A percentile compares a stretch with the other conserved stretches of the same genome.
phyloP scores from a whole-genome alignment of 495 filamentous ascomycete genomes.

The Xylaria sp. region DNA sequence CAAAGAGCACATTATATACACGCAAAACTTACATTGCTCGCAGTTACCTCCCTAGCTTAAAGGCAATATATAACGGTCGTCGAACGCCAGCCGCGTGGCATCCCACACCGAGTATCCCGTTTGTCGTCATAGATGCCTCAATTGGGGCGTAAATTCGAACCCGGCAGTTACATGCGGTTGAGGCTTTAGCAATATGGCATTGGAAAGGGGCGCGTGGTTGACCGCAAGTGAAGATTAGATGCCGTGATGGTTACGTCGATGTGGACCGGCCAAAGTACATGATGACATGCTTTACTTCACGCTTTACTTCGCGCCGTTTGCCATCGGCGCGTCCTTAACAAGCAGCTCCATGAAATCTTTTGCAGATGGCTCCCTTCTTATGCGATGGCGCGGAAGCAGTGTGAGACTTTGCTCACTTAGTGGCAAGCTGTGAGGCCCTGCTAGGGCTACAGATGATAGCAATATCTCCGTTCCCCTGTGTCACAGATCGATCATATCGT shows the following conservation, averaged over 20 bases:
- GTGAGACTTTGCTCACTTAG: neutral
- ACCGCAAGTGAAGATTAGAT: neutral
- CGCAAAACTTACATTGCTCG: neutral
- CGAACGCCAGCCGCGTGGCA: neutral
- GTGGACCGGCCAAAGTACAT: constrained; percentile 9
- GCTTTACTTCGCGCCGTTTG: neutral
- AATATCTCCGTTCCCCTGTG: neutral
- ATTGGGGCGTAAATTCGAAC: neutral
- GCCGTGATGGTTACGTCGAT: constrained; percentile 19
- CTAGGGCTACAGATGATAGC: neutral
- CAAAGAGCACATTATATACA: constrained; percentile 16
- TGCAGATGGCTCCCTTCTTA: neutral
- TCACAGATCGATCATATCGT: neutral
- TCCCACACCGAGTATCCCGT: neutral
- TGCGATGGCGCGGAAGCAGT: neutral
- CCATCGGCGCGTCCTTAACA: neutral
- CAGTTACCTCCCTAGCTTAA: neutral
- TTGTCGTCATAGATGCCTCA: constrained; percentile 27
- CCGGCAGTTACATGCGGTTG: neutral
- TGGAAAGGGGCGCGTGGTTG: neutral
- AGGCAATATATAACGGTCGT: neutral
- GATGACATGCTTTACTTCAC: constrained; percentile 18
- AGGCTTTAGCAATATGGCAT: neutral
- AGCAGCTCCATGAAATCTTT: neutral
- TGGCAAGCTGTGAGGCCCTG: constrained; percentile 4